These are phyloP conservation scores for Helminthosporium solani DNA, from an alignment of 2,329 filamentous ascomycete genomes.

Conservation along the genomic window DNA sequence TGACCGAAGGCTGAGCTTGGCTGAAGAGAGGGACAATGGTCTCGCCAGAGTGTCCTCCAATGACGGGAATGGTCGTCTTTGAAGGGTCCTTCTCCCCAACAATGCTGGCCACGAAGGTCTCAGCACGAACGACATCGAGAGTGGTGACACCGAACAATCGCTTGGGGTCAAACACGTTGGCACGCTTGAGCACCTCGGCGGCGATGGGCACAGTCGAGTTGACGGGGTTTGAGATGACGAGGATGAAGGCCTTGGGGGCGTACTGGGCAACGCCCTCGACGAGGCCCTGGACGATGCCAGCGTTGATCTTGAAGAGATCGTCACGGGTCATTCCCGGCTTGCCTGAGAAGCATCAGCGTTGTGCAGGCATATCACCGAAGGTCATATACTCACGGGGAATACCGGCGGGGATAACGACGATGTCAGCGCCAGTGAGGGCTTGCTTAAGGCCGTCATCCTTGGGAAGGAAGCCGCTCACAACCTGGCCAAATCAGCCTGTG, in stretches of 20 bases:
- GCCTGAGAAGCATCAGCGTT: constrained; percentile 57
- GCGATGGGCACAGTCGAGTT: constrained; percentile 99
- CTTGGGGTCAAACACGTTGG: constrained; percentile 90
- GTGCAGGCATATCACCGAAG: background rate
- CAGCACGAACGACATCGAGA: constrained; percentile 94
- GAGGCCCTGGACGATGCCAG: constrained; percentile 92
- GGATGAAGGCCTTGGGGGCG: constrained; percentile 88
- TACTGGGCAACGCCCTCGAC: constrained; percentile 85
- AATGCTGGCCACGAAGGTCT: constrained; percentile 91
- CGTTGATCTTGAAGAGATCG: constrained; percentile 99
- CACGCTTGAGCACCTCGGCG: constrained; percentile 92
- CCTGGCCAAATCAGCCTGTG: constrained; percentile 48
- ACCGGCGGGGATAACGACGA: constrained; percentile 95
- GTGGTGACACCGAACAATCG: constrained; percentile 98
- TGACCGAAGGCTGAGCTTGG: constrained; percentile 76
- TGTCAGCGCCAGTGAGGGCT: constrained; percentile 88
- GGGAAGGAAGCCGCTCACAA: constrained; percentile 84
- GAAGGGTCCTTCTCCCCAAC: constrained; percentile 78
- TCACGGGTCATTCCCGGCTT: constrained; percentile 99
- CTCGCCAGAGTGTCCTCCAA: constrained; percentile 96
- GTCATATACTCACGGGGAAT: constrained; percentile 74
- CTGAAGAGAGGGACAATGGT: constrained; percentile 98
- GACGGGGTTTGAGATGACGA: constrained; percentile 99
- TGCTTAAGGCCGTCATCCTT: constrained; percentile 79
- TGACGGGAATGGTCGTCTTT: constrained; percentile 83